Conservation (phyloP, 257 asterid genomes). For the Fraxinus americana region DNA sequence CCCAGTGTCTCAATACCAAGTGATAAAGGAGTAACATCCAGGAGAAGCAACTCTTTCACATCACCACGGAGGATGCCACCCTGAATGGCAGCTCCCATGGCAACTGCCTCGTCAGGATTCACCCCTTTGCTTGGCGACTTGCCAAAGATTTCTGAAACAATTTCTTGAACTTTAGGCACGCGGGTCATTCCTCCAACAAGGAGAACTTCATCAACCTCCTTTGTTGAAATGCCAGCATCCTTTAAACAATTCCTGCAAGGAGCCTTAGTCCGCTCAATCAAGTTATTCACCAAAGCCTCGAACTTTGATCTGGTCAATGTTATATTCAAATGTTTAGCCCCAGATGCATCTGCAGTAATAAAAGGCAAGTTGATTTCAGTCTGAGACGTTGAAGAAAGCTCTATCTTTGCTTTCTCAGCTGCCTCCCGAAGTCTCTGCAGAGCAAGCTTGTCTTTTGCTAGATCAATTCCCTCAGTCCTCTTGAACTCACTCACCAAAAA, state of each 20-base stretch:
- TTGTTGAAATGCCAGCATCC: conserved; percentile 68
- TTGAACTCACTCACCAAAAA: conserved; percentile 65
- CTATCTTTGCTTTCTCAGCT: conserved; percentile 86
- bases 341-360: conserved; percentile 75
- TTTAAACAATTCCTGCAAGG: conserved; percentile 79
- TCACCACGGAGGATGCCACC: conserved; percentile 90
- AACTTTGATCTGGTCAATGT: conserved; percentile 74
- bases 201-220: conserved; percentile 74
- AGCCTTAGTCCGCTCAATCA: conserved; percentile 63
- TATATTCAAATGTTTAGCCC: conserved; percentile 75
- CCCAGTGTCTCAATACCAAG: conserved; percentile 84
- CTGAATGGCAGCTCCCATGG: conserved; percentile 88
- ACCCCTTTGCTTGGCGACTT: conserved; percentile 86
- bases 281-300: conserved; percentile 59
- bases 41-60: conserved; percentile 77
- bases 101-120: conserved; percentile 87
- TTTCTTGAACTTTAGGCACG: conserved; percentile 81
- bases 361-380: conserved; percentile 82
- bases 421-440: conserved; percentile 83
- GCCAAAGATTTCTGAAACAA: conserved; percentile 68
- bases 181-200: conserved; percentile 92
- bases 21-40: conserved; percentile 84
- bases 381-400: conserved; percentile 78
- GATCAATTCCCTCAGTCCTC: conserved; percentile 62
- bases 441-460: conserved; percentile 71